Evolutionary conservation across 495 filamentous ascomycete species (phyloP), one percentile per base, ranked within the genome.

Genomic region (Immersiella caudata): DNA sequence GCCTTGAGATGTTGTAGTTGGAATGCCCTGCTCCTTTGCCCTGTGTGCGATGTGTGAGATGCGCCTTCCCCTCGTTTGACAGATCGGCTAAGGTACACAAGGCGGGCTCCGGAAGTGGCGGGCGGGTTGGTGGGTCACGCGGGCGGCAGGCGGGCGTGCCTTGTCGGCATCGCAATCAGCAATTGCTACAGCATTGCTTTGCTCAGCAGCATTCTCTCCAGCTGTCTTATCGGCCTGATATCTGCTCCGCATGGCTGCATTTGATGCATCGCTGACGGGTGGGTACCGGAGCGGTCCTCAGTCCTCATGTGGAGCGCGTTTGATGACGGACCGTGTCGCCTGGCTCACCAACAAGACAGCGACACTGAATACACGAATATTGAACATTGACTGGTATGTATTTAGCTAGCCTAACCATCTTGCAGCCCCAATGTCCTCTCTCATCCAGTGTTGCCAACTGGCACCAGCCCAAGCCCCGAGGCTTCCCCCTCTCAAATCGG

Each of bases 391-490:
- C 52, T 24, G 24, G 6, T 55, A 24, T 55, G 9, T 55, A 24
- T 26, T 24, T 55, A 11, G 52, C 52, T 55, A 55, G 24, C 52
- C 52, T 55, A 54, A 18, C 18, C 21, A 55, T 55, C 2, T 55
- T 55, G 20, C 52, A 55, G 52, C 52, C 52, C 3, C 12, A 22
- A 55, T 55, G 14, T 55, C 52, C 52, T 16, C n/a, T 54, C 52
- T 55, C 52, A 14, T 18, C 52, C 52, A 55, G 52, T 55, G 52
- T n/a, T 55, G 21, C 52, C 52, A 5, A 26, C n/a, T 22, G 24
- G 22, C 20, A 11, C 62, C 49, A 20, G 50, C 62, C 27, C 40
- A 64, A 63, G 61, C 61, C 61, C 61, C 26, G 61, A 64, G 61
- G 61, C 61, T 55, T 14, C 27, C 24, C 36, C 56, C 62, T 18